Conservation (phyloP, 176 grass and related monocot species). For the Ananas comosus region DNA sequence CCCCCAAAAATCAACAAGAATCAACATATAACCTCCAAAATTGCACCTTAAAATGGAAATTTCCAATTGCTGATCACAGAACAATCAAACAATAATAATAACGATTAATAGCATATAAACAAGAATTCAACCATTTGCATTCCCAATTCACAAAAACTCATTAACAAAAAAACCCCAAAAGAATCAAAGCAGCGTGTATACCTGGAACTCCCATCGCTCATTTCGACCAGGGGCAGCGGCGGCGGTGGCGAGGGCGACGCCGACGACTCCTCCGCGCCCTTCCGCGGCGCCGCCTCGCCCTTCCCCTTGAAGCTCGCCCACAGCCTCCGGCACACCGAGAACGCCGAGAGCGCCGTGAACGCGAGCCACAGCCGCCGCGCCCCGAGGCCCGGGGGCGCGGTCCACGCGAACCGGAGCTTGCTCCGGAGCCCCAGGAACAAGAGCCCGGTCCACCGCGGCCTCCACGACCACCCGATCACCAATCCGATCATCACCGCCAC, state of each 20-base stretch:
- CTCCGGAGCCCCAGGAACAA: slow-evolving; percentile 72
- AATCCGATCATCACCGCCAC: slow-evolving; percentile 93
- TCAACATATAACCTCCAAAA: too few relatives aligned
- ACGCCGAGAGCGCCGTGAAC: slow-evolving; percentile 89
- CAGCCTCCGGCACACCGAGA: slow-evolving; percentile 62
- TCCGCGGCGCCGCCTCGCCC: not conserved
- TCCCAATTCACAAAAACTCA: too few relatives aligned
- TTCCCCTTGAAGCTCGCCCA: slow-evolving; percentile 37
- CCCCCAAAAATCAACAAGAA: too few relatives aligned
- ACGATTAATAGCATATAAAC: not conserved
- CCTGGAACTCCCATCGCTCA: slow-evolving; percentile 2
- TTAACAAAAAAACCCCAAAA: not conserved
- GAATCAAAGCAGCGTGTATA: slow-evolving; percentile 4
- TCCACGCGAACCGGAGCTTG: slow-evolving; percentile 57
- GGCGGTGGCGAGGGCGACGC: not conserved
- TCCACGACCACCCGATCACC: slow-evolving; percentile 82
- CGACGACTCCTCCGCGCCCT: not conserved
- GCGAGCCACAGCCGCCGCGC: slow-evolving; percentile 86
- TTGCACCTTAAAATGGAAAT: too few relatives aligned
- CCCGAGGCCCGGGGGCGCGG: slow-evolving; percentile 67
- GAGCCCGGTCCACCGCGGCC: slow-evolving; percentile 84
- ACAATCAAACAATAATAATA: not conserved
- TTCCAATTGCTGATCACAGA: not conserved
- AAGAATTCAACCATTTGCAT: not conserved
- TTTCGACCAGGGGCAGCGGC: not conserved